These are phyloP conservation scores for Tripterygium wilfordii DNA, from an alignment of 177 flowering plant species.

Conservation along the genomic window DNA sequence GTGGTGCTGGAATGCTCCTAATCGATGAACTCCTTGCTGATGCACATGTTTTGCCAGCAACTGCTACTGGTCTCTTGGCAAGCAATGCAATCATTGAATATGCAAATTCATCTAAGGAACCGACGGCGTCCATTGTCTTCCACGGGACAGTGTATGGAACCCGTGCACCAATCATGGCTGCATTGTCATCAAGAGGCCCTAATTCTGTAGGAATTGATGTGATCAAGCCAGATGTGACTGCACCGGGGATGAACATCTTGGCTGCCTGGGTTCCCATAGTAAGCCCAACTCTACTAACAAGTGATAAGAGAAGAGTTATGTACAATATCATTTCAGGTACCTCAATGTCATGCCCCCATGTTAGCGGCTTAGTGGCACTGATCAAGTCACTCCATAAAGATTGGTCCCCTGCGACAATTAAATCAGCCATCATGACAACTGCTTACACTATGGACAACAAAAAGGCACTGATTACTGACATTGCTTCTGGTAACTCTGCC, in stretches of 20 bases:
- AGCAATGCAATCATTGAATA: conserved; percentile 30
- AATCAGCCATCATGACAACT: too few relatives aligned
- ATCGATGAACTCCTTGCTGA: conserved; percentile 54
- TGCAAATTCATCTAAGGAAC: conserved; percentile 7
- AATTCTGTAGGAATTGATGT: conserved; percentile 34
- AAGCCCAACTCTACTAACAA: not conserved
- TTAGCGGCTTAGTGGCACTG: not conserved
- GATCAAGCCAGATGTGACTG: conserved; percentile 64
- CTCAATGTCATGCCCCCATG: not conserved
- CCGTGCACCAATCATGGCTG: conserved; percentile 52
- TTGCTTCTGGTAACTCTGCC: too few relatives aligned
- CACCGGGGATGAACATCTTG: conserved; percentile 58
- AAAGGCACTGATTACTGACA: too few relatives aligned
- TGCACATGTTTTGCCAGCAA: conserved; percentile 51
- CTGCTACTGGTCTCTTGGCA: conserved; percentile 39
- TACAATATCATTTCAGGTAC: not conserved
- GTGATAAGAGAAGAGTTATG: not conserved
- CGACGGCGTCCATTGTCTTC: conserved; percentile 34
- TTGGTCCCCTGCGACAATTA: too few relatives aligned
- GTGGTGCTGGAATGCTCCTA: conserved; percentile 60
- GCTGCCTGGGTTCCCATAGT: conserved; percentile 47
- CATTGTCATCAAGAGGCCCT: conserved; percentile 72
- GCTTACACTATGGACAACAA: too few relatives aligned
- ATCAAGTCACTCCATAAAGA: not conserved
- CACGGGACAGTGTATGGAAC: conserved; percentile 29